Evolutionary conservation across 2,329 filamentous ascomycete species (phyloP), one percentile per base, ranked within the genome.

Genomic region (Neonectria punicea): DNA sequence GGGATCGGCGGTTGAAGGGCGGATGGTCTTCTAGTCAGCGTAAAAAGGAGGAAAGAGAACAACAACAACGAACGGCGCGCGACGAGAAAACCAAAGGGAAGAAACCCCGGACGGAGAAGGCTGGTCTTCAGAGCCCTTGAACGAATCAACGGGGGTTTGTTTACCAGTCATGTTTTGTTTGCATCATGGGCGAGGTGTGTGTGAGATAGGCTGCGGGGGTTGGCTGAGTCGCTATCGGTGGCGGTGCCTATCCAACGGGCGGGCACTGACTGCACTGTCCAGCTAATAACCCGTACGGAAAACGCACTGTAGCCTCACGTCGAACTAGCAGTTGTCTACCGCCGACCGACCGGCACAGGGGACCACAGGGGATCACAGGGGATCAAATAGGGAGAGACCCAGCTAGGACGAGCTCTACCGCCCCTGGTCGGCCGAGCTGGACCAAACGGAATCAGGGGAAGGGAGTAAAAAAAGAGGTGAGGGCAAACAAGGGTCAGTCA

Each of bases 51-150:
- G n/a, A n/a, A n/a, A n/a, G n/a, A n/a, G n/a, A 22, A 22, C 71
- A 73, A 73, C 71, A 71, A 61, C 66, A 64, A 53, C 61, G 66
- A 67, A 58, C 39, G 41, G 46, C 51, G 53, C 51, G 53, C 25
- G 8, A 34, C 10, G 28, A 34, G 22, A 34, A 30, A 30, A 9
- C 30, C 30, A 36, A 49, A 22, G 18, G 58, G 47, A 46, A 60
- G 16, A 36, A 66, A 10, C 30, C 30, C 30, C 10, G 30, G 30
- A 4, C 30, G 8, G 2, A 30, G 30, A 30, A 67, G 36, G 39
- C 22, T 16, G 47, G 30, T 41, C 6, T 49, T 32, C 25, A 32
- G 36, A 20, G 14, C 28, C 16, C 16, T 25, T 39, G 14, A 11
- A 11, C 22, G 28, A n/a, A 47, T 18, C 49, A 22, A 22, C 22